Evolutionary conservation across 2,329 filamentous ascomycete genomes (phyloP), one percentile per base, ranked within the genome.

Genomic region (Apiospora kogelbergensis): DNA sequence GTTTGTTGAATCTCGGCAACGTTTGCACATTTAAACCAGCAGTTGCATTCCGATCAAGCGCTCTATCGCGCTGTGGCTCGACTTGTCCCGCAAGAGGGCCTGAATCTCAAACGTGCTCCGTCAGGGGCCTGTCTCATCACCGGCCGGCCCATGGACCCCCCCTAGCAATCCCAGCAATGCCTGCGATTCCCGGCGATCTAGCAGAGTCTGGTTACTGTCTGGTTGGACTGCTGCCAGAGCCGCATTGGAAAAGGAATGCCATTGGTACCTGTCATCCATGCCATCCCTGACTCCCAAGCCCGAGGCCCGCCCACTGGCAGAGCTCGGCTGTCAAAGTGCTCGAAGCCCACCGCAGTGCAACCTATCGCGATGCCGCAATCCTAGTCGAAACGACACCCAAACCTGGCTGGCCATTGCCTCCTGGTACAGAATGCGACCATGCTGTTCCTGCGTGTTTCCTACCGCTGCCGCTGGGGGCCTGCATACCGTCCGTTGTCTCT

Each of bases 121-220:
- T 76, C 73, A 73, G 74, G 74, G 72, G 71, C 67, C 41, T 73
- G 74, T 76, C 73, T 76, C 74, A 74, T 65, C 53, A 37, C 30
- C 53, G 53, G 53, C 53, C 53, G 3, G 46, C 7, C 30, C 40
- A 4, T 2, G 15, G 40, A 13, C 2, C 15, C 40, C 13, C 40
- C 11, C 40, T 13, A 15, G 2, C 15, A 30, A 24, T 15, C 26
- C 48, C 33, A 24, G 45, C 63, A 67, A 33, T 42, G 42, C 41
- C 65, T 66, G 40, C 42, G 45, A 66, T 66, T 60, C 65, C 68
- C 67, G 68, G 30, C 40, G 26, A 57, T 57, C 66, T 71, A 71
- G 45, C 68, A 73, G 69, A 69, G 69, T 72, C 70, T 30, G 67
- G 41, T 46, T 33, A 73, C 69, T 68, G 69, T 72, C 70, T 30